These are phyloP conservation scores for Cladosporium sphaerospermum DNA, from an alignment of 2,329 filamentous ascomycete species.

Conservation along the genomic window DNA sequence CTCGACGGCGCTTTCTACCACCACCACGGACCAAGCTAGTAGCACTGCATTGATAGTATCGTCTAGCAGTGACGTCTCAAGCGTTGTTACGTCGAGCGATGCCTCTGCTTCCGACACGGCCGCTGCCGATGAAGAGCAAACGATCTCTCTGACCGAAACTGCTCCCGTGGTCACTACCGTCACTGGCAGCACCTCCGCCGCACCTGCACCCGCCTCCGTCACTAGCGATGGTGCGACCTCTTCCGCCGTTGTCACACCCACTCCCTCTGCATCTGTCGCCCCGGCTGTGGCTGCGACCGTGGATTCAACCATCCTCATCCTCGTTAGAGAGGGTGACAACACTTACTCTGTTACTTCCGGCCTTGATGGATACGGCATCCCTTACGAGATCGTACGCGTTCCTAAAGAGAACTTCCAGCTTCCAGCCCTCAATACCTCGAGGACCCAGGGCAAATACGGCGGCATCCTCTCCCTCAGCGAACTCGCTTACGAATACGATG, in stretches of 20 bases:
- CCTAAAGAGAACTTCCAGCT: constrained; percentile 47
- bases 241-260: background rate
- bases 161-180: constrained; percentile 4
- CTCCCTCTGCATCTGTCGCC: background rate
- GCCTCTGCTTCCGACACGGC: background rate
- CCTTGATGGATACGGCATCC: constrained; percentile 56
- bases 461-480: constrained; percentile 52
- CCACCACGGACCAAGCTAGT: background rate
- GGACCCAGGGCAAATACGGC: constrained; percentile 50
- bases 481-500: constrained; percentile 49
- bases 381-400: constrained; percentile 50
- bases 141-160: constrained; percentile 4
- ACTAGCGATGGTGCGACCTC: constrained; percentile 6
- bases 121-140: background rate
- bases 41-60: constrained; percentile 1
- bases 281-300: constrained; percentile 2
- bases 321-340: constrained; percentile 37
- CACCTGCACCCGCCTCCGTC: constrained; percentile 2
- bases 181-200: constrained; percentile 6
- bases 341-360: constrained; percentile 47
- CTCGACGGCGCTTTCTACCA: constrained; percentile 5
- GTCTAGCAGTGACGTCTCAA: background rate
- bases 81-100: background rate
- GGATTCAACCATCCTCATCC: constrained; percentile 5
- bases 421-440: constrained; percentile 47